Conservation (phyloP, 176 grass and related monocot species). For the Elaeis guineensis region DNA sequence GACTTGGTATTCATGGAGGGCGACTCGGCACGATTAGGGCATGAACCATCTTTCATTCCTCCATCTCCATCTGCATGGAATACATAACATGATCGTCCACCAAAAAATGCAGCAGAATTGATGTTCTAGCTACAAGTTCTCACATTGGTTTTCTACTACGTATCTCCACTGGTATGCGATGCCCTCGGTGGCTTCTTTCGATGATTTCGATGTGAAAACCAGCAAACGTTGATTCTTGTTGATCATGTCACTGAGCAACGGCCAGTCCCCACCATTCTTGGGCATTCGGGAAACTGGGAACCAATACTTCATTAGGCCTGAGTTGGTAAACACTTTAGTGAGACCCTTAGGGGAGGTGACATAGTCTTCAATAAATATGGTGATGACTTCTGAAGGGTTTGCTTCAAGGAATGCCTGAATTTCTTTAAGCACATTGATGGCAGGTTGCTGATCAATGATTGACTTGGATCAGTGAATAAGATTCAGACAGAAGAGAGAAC, state of each 20-base stretch:
- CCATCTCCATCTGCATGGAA: constrained; percentile 48
- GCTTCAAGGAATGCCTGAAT: constrained; percentile 50
- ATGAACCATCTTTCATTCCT: constrained; percentile 58
- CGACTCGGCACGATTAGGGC: constrained; percentile 65
- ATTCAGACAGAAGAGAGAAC: too few relatives aligned
- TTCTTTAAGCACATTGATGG: constrained; percentile 57
- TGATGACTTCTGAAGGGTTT: constrained; percentile 66
- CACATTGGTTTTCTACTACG: constrained; percentile 90
- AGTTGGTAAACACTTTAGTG: constrained; percentile 62
- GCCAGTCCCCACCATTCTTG: constrained; percentile 78
- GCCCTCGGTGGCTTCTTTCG: constrained; percentile 64
- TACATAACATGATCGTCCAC: not conserved
- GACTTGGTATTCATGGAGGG: constrained; percentile 62
- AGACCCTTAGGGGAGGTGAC: constrained; percentile 63
- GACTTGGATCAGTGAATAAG: not conserved
- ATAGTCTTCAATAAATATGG: constrained; percentile 86
- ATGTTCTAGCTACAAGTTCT: not conserved
- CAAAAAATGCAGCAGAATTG: not conserved
- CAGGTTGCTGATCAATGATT: constrained; percentile 51
- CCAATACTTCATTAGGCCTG: constrained; percentile 45
- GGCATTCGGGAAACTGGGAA: constrained; percentile 72
- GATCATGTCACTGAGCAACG: constrained; percentile 80
- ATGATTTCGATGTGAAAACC: constrained; percentile 70
- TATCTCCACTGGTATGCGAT: constrained; percentile 85
- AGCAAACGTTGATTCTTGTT: constrained; percentile 57